Conservation (phyloP, 2,329 filamentous ascomycete species). For the Colletotrichum zoysiae region DNA sequence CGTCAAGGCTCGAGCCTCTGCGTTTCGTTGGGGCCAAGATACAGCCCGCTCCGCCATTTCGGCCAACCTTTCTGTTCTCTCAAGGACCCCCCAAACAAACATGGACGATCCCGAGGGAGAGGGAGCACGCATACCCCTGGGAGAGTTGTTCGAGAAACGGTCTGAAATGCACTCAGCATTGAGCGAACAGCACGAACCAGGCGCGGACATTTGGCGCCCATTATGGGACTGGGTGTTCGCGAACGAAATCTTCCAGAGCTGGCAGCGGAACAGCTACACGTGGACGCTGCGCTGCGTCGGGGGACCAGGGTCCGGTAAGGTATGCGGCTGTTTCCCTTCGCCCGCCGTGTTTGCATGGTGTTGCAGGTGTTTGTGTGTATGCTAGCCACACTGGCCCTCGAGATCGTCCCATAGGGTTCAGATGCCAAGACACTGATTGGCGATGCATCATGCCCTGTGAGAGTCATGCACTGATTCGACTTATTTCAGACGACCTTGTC, state of each 20-base stretch:
- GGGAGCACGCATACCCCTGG: background rate
- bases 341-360: background rate
- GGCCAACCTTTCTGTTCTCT: background rate
- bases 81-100: background rate
- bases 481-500: constrained; percentile 18
- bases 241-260: constrained; percentile 19
- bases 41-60: constrained; percentile 7
- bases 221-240: constrained; percentile 19
- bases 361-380: background rate
- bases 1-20: background rate
- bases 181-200: constrained; percentile 12
- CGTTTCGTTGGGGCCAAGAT: background rate
- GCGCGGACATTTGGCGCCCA: constrained; percentile 16
- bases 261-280: constrained; percentile 7
- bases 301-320: constrained; percentile 31
- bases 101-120: constrained; percentile 2
- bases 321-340: background rate
- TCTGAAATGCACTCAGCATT: constrained; percentile 14
- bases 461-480: constrained; percentile 11
- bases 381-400: background rate
- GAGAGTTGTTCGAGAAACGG: constrained; percentile 10
- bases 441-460: constrained; percentile 4
- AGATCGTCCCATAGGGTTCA: constrained; percentile 8
- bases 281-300: constrained; percentile 26
- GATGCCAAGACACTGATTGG: constrained; percentile 18